A percentile compares a stretch with the other conserved stretches of the same genome.
Evolutionary conservation across 2,329 filamentous ascomycete genomes (phyloP).

Genomic region (Exophiala aquamarina): DNA sequence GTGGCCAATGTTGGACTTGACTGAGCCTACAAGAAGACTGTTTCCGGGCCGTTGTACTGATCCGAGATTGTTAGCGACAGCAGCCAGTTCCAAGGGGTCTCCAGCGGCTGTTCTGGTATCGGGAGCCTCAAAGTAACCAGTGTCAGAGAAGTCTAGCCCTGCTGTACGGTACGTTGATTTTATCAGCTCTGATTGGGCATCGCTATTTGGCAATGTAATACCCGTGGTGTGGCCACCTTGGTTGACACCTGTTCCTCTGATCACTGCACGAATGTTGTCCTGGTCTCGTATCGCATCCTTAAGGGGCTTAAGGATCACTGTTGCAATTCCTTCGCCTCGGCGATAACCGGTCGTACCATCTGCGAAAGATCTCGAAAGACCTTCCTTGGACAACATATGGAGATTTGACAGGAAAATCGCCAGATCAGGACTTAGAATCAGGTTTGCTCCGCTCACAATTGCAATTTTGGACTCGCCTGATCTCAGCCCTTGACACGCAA

Average conservation of each 20-base stretch:
- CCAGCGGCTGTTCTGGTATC: conserved; percentile 41
- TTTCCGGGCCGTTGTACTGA: not conserved
- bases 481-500: conserved; percentile 39
- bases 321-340: conserved; percentile 37
- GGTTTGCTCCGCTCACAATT: conserved; percentile 20
- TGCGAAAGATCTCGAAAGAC: conserved; percentile 32
- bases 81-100: conserved; percentile 16
- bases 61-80: conserved; percentile 1
- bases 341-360: conserved; percentile 32
- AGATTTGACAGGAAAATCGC: not conserved
- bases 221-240: conserved; percentile 25
- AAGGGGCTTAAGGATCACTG: conserved; percentile 37
- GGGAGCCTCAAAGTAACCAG: conserved; percentile 35
- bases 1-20: conserved; percentile 16
- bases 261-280: conserved; percentile 38
- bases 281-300: conserved; percentile 34
- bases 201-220: conserved; percentile 12
- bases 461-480: conserved; percentile 47
- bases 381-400: conserved; percentile 26
- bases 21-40: conserved; percentile 8
- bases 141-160: conserved; percentile 39
- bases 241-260: conserved; percentile 38
- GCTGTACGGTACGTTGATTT: conserved; percentile 22
- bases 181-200: conserved; percentile 17
- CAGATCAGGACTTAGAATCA: conserved; percentile 2